phyloP scores from a whole-genome alignment of 768 basidiomycete species.

The Naematelia encephala region DNA sequence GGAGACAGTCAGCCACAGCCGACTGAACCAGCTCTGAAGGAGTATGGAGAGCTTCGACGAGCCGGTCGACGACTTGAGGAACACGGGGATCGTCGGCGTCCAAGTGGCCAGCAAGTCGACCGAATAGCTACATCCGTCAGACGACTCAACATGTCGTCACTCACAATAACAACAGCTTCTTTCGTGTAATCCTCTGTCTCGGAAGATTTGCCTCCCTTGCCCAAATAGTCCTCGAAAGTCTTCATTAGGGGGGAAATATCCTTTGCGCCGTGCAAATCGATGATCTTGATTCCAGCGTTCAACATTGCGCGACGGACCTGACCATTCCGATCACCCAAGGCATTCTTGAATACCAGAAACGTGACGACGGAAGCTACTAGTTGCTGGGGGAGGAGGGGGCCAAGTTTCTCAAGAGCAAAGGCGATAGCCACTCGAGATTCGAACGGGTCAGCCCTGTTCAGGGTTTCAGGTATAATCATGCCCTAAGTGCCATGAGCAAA shows the following conservation, averaged over 20 bases:
- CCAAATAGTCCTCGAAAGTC: constrained; percentile 76
- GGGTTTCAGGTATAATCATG: constrained; percentile 81
- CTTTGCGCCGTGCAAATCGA: constrained; percentile 75
- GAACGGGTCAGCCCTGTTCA: constrained; percentile 90
- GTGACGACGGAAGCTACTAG: constrained; percentile 70
- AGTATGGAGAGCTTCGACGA: constrained; percentile 85
- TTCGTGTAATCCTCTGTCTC: constrained; percentile 83
- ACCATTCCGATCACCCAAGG: constrained; percentile 76
- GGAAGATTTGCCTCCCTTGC: constrained; percentile 57
- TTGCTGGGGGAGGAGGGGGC: constrained; percentile 62
- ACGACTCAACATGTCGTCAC: constrained; percentile 10
- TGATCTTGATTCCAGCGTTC: constrained; percentile 71
- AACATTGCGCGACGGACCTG: constrained; percentile 86
- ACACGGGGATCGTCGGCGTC: constrained; percentile 72
- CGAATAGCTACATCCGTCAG: constrained; percentile 59
- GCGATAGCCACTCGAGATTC: constrained; percentile 72
- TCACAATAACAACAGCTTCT: constrained; percentile 80
- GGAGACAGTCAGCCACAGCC: constrained; percentile 91
- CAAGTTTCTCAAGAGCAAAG: constrained; percentile 63
- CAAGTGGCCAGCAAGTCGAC: constrained; percentile 84
- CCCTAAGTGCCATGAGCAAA: constrained; percentile 60
- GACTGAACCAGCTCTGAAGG: constrained; percentile 95
- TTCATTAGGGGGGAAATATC: constrained; percentile 70
- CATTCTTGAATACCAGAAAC: constrained; percentile 80
- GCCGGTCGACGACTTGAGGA: constrained; percentile 72